phyloP scores from a whole-genome alignment of 192 early-diverging fungal genomes.

The Backusella parvicylindrica region DNA sequence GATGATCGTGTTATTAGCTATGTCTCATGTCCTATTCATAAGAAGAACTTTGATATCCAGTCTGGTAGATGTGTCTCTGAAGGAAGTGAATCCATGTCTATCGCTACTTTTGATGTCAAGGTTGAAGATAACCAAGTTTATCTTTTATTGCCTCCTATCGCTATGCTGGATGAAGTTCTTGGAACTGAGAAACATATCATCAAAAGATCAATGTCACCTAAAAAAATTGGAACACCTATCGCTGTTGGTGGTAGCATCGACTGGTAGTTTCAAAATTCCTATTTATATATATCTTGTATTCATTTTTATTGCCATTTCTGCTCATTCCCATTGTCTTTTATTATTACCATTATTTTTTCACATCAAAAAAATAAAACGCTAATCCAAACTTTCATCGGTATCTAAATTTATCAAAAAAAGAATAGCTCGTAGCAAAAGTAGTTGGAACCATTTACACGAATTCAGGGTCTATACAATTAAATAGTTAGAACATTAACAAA shows the following conservation, averaged over 20 bases:
- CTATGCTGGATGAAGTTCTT: slow-evolving; percentile 46
- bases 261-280: background rate
- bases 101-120: slow-evolving; percentile 60
- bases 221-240: background rate
- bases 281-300: background rate
- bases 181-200: slow-evolving; percentile 51
- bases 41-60: slow-evolving; percentile 52
- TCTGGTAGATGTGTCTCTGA: slow-evolving; percentile 47
- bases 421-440: background rate
- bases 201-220: slow-evolving; percentile 16
- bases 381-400: background rate
- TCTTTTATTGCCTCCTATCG: slow-evolving; percentile 41
- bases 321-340: background rate
- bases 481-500: background rate
- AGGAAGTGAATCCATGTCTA: slow-evolving; percentile 36
- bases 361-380: background rate
- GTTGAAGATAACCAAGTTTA: slow-evolving; percentile 41
- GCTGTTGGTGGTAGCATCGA: background rate
- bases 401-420: background rate
- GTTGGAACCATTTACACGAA: slow-evolving; percentile 1
- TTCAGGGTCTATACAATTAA: background rate
- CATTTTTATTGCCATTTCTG: background rate
- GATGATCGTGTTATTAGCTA: slow-evolving; percentile 38
- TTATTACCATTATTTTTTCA: background rate
- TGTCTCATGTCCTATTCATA: slow-evolving; percentile 68